Evolutionary conservation across 108 stramenopile genomes (phyloP).

Genomic region (Chaetoceros muelleri): DNA sequence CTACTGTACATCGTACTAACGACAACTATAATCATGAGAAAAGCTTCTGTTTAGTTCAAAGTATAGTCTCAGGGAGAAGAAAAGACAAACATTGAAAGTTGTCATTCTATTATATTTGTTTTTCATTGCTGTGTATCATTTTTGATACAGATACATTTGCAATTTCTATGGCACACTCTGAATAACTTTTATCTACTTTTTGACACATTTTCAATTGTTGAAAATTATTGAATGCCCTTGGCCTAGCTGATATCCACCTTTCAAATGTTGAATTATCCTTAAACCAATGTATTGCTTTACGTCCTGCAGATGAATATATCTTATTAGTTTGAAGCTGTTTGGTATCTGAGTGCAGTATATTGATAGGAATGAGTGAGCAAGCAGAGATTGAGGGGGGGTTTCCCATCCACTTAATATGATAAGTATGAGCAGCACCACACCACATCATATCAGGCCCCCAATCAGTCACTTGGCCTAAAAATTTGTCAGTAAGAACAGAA

Average conservation of each 20-base stretch:
- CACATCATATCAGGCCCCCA: background rate
- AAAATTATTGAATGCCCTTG: no score
- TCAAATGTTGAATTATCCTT: background rate
- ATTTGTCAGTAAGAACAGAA: background rate
- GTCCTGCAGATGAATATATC: background rate
- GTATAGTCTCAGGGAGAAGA: no score
- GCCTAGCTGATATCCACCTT: background rate
- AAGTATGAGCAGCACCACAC: background rate
- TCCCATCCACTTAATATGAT: background rate
- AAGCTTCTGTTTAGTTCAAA: no score
- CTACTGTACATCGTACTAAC: no score
- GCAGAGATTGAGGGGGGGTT: background rate
- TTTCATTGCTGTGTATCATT: no score
- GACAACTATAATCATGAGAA: no score
- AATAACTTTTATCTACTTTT: no score
- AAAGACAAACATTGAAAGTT: no score
- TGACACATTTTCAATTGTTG: no score
- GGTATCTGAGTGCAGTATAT: background rate
- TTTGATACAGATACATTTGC: no score
- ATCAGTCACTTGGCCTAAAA: background rate
- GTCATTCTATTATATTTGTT: no score
- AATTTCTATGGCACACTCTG: no score
- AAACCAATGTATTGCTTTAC: background rate
- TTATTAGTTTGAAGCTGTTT: background rate
- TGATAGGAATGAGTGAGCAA: background rate